Base-by-base conservation (phyloP, 2,329 filamentous ascomycete genomes). In the Aspergillus sp. region DNA sequence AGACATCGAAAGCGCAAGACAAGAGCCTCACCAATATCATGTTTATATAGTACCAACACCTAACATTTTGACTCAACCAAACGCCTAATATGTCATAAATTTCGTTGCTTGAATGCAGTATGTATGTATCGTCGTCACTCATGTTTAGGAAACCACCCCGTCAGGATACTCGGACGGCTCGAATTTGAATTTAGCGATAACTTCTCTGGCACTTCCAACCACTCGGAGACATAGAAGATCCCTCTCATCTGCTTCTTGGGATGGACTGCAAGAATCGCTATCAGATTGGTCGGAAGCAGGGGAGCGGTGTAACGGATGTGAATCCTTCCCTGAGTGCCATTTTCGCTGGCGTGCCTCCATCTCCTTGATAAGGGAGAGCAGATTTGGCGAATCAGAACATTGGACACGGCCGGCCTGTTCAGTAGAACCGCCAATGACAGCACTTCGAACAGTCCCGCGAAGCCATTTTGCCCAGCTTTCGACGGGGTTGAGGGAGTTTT, bases 271-370 rank as follows among this genome's bases (percentile, higher is more conserved):
- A 11, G 33, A 35, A 10, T 10, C 9, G 9, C 9, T 5, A 11
- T 35, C 12, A 35, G 33, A 10, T 7, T 7, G 8, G 7, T 35
- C 11, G 33, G 33, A 13, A 7, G n/a, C 7, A 7, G 8, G 33
- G 11, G 33, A 13, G 7, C 19, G 37, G 6, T 44, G 19, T 2
- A 56, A 35, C 4, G 59, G 57, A 36, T 58, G 57, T 9, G 55
- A 53, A 34, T 49, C 28, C 7, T 37, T 11, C 7, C 50, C 43
- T 5, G 53, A 48, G 59, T 73, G 70, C 65, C 67, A 70, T 44
- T 57, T 59, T 12, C 62, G 64, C 46, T 73, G 70, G 10, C 70
- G 66, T 29, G 61, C 50, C 38, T 72, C 69, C 42, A 73, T 56
- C 40, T 69, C 67, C 36, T 60, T 54, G 30, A 70, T 60, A 11